These are phyloP conservation scores for Dactylellina sp. DNA, from an alignment of 2,329 filamentous ascomycete species.

Conservation along the genomic window DNA sequence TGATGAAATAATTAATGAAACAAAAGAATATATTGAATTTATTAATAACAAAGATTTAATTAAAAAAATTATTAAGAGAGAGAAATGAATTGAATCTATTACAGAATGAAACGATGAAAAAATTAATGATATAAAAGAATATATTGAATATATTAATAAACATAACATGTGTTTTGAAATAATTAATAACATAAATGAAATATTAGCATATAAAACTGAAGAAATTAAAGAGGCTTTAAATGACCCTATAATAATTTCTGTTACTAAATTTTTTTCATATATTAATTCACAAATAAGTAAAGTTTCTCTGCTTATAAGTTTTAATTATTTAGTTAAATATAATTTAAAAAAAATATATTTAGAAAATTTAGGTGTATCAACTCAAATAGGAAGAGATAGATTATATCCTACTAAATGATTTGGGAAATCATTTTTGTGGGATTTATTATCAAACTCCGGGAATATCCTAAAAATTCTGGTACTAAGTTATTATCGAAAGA, in stretches of 20 bases:
- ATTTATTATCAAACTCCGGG: too few relatives aligned
- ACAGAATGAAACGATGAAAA: slow-evolving; percentile 14
- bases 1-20: slow-evolving; percentile 30
- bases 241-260: slow-evolving; percentile 16
- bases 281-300: slow-evolving; percentile 31
- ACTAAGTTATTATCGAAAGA: too few relatives aligned
- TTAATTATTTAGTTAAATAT: slow-evolving; percentile 39
- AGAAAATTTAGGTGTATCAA: slow-evolving; percentile 27
- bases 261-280: slow-evolving; percentile 25
- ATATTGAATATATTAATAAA: slow-evolving; percentile 29
- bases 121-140: slow-evolving; percentile 23
- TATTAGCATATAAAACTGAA: slow-evolving; percentile 13
- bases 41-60: slow-evolving; percentile 21
- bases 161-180: slow-evolving; percentile 20
- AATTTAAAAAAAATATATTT: slow-evolving; percentile 36
- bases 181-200: slow-evolving; percentile 23
- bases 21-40: slow-evolving; percentile 28
- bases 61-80: background rate
- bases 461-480: too few relatives aligned
- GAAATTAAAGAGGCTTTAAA: slow-evolving; percentile 26
- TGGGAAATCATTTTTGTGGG: too few relatives aligned
- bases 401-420: slow-evolving; percentile 3
- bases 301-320: slow-evolving; percentile 24
- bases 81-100: background rate
- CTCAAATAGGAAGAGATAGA: slow-evolving; percentile 28